A percentile compares a stretch with the other conserved stretches of the same genome.
Conservation (phyloP, 2,329 filamentous ascomycete species). For the Capronia epimyces region DNA sequence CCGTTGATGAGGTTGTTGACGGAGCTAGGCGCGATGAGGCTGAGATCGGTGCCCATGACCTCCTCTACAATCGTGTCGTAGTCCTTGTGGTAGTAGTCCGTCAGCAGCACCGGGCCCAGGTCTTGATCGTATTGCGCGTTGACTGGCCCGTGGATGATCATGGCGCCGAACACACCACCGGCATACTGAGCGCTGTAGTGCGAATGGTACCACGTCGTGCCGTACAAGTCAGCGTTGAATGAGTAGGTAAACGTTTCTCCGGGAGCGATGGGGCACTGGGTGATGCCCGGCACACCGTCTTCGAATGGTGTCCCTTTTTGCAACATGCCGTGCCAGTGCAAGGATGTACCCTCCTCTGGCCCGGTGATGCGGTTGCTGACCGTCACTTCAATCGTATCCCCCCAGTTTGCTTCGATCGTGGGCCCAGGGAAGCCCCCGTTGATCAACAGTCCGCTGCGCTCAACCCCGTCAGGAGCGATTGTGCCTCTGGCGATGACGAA, state of each 20-base stretch:
- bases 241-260: slow-evolving; percentile 38
- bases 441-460: slow-evolving; percentile 30
- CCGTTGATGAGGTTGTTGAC: slow-evolving; percentile 29
- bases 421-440: slow-evolving; percentile 54
- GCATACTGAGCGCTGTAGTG: slow-evolving; percentile 34
- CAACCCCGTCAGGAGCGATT: slow-evolving; percentile 31
- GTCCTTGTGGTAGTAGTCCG: slow-evolving; percentile 27
- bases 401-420: slow-evolving; percentile 33
- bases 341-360: slow-evolving; percentile 33
- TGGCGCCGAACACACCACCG: slow-evolving; percentile 32
- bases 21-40: slow-evolving; percentile 16
- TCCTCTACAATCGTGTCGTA: slow-evolving; percentile 20
- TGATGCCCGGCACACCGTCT: slow-evolving; percentile 41
- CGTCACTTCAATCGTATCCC: slow-evolving; percentile 31
- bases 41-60: slow-evolving; percentile 19
- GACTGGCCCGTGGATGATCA: slow-evolving; percentile 29
- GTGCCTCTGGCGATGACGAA: slow-evolving; percentile 29
- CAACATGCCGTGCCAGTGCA: slow-evolving; percentile 42
- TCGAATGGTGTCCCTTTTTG: slow-evolving; percentile 33
- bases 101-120: slow-evolving; percentile 26
- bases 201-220: slow-evolving; percentile 37
- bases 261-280: slow-evolving; percentile 41
- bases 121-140: slow-evolving; percentile 26
- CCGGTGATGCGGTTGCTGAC: slow-evolving; percentile 35
- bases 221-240: slow-evolving; percentile 35